Evolutionary conservation across 2,329 filamentous ascomycete genomes (phyloP).

Genomic region (Pseudogymnoascus sp.): DNA sequence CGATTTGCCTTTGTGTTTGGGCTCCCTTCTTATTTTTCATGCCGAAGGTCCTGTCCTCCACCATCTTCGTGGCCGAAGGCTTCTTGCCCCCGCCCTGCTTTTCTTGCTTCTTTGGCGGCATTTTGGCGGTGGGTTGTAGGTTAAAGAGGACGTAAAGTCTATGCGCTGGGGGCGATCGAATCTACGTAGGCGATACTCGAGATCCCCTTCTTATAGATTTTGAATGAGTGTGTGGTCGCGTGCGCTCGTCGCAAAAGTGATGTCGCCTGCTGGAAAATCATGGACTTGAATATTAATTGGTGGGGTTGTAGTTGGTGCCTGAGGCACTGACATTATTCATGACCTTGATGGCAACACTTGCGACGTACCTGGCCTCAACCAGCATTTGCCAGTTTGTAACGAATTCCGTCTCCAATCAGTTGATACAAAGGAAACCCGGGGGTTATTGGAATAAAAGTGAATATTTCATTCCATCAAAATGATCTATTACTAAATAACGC

Average conservation of each 20-base stretch:
- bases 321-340: background rate
- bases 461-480: background rate
- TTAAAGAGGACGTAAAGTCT: background rate
- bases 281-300: conserved; percentile 11
- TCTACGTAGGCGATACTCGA: conserved; percentile 1
- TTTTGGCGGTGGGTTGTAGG: conserved; percentile 37
- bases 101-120: conserved; percentile 61
- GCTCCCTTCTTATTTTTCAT: conserved; percentile 99
- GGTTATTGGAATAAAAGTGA: background rate
- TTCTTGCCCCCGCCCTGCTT: conserved; percentile 46
- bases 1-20: conserved; percentile 82
- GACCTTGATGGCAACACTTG: conserved; percentile 5
- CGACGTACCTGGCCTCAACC: conserved; percentile 9
- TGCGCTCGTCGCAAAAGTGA: conserved; percentile 5
- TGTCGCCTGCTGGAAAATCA: conserved; percentile 10
- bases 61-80: conserved; percentile 45
- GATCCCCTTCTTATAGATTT: conserved; percentile 9
- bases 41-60: conserved; percentile 95
- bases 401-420: background rate
- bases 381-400: background rate
- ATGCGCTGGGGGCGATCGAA: background rate
- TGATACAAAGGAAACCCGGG: background rate
- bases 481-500: background rate
- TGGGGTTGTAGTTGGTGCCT: conserved; percentile 6
- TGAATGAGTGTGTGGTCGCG: conserved; percentile 7